A percentile compares a stretch with the other conserved stretches of the same genome.
phyloP scores from a whole-genome alignment of 768 basidiomycete genomes.

The Tulasnella sp. region DNA sequence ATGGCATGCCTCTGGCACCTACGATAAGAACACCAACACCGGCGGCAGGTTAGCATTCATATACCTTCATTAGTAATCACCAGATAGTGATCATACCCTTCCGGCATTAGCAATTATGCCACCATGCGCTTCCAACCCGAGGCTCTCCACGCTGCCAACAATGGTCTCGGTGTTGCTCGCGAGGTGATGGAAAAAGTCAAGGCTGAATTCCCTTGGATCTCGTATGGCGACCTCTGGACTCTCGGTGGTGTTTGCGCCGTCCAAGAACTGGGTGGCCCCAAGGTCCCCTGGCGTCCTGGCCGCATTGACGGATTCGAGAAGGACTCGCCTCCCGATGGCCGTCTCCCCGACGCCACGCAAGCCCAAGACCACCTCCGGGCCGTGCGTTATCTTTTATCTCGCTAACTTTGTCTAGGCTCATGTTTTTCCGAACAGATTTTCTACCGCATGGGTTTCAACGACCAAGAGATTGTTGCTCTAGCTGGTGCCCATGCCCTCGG shows the following conservation, averaged over 20 bases:
- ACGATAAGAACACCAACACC: conserved; percentile 62
- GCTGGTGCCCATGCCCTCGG: conserved; percentile 92
- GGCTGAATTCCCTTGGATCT: conserved; percentile 82
- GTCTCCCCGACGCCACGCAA: conserved; percentile 77
- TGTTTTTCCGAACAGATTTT: conserved; percentile 44
- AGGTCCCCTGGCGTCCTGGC: conserved; percentile 87
- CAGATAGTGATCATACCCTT: conserved; percentile 10
- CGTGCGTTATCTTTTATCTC: background rate
- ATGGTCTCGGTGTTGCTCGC: conserved; percentile 70
- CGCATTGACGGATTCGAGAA: conserved; percentile 73
- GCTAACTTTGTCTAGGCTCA: background rate
- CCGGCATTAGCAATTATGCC: conserved; percentile 70
- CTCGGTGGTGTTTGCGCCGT: conserved; percentile 85
- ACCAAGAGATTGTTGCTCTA: conserved; percentile 94
- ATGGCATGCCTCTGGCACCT: conserved; percentile 91
- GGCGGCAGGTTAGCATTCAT: conserved; percentile 54
- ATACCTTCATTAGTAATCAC: background rate
- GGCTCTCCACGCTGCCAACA: conserved; percentile 69
- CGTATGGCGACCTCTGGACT: conserved; percentile 95
- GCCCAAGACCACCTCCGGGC: conserved; percentile 72
- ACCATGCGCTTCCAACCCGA: conserved; percentile 98
- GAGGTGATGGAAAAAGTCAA: conserved; percentile 76
- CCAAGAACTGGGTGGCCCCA: conserved; percentile 87
- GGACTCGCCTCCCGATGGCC: conserved; percentile 73
- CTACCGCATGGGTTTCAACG: conserved; percentile 92